These are phyloP conservation scores for Petunia hybrid DNA, from an alignment of 305 asterid species.

Conservation along the genomic window DNA sequence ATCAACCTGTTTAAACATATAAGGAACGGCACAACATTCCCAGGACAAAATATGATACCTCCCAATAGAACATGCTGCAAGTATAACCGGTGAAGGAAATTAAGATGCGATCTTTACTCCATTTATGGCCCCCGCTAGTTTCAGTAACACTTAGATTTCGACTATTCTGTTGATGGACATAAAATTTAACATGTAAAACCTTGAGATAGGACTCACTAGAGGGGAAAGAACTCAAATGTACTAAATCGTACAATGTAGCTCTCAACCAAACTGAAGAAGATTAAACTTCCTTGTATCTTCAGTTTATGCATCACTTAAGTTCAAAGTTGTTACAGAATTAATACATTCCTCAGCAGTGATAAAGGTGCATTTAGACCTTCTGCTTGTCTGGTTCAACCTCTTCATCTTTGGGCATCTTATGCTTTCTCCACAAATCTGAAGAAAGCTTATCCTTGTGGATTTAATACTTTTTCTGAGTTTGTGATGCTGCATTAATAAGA, in stretches of 20 bases:
- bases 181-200: background rate
- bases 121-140: background rate
- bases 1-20: background rate
- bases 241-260: background rate
- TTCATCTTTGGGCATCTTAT: background rate
- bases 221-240: background rate
- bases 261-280: background rate
- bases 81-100: background rate
- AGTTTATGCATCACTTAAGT: background rate
- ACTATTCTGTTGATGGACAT: background rate
- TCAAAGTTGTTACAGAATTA: background rate
- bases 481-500: conserved; percentile 10
- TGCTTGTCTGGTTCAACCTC: background rate
- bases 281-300: background rate
- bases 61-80: conserved; percentile 14
- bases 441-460: background rate
- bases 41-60: background rate
- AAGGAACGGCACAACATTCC: background rate
- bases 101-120: background rate
- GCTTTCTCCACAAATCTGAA: background rate
- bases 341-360: background rate
- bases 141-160: background rate
- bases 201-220: background rate
- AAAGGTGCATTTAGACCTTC: background rate
- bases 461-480: background rate